phyloP scores from a whole-genome alignment of 768 basidiomycete genomes.

The Lactifluus hygrophoroides region DNA sequence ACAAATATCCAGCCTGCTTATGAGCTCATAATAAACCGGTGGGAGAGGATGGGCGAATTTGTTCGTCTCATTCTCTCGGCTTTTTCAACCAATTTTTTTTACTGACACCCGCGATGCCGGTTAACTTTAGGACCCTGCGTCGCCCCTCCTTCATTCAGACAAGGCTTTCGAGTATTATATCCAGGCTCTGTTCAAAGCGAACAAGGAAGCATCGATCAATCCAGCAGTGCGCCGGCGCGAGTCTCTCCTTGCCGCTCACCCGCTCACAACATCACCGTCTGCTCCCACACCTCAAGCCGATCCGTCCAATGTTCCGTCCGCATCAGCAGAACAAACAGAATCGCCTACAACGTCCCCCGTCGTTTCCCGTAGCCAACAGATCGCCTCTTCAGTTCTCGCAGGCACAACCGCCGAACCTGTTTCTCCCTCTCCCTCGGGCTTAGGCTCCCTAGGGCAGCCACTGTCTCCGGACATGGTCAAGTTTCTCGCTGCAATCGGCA shows the following conservation, averaged over 20 bases:
- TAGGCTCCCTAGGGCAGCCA: constrained; percentile 8
- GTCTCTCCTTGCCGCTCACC: constrained; percentile 38
- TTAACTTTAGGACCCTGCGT: constrained; percentile 47
- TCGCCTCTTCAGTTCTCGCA: constrained; percentile 35
- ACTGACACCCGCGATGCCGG: constrained; percentile 11
- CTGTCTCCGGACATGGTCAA: constrained; percentile 32
- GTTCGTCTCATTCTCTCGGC: constrained; percentile 40
- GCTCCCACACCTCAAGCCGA: not conserved
- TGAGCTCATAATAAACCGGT: constrained; percentile 65
- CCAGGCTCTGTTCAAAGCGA: constrained; percentile 51
- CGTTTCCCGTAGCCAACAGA: constrained; percentile 33
- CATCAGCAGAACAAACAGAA: not conserved
- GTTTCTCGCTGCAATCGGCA: constrained; percentile 35
- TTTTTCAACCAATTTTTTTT: too few relatives aligned
- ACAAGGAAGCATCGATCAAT: constrained; percentile 47
- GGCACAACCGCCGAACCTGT: constrained; percentile 1
- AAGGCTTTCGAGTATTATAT: constrained; percentile 73
- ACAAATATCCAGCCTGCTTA: constrained; percentile 61
- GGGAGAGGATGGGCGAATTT: constrained; percentile 80
- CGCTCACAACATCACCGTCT: constrained; percentile 6
- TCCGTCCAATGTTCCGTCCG: not conserved
- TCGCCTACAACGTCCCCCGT: not conserved
- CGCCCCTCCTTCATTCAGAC: constrained; percentile 62
- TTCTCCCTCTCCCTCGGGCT: not conserved
- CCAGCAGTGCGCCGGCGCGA: constrained; percentile 65